These are phyloP conservation scores for Ormosia emarginata DNA, from an alignment of 306 rosid species.

Conservation along the genomic window DNA sequence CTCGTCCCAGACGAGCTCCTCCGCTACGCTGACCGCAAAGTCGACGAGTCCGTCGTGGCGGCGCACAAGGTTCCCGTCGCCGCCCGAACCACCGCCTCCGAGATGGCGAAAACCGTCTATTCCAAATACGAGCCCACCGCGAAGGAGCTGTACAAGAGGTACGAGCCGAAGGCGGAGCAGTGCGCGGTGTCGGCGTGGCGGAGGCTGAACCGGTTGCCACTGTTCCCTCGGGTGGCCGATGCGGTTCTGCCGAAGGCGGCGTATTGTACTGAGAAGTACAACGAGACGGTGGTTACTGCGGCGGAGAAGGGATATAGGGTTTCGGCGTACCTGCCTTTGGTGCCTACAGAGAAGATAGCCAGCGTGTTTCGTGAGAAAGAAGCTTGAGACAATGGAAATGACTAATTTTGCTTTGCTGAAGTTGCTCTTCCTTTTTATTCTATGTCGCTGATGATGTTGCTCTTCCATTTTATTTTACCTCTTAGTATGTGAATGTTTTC, in stretches of 20 bases:
- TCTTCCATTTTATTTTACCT: too few species aligned
- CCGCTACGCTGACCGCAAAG: slow-evolving; percentile 4
- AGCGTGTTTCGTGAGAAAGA: neutral
- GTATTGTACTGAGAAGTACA: slow-evolving; percentile 22
- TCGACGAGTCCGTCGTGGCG: slow-evolving; percentile 33
- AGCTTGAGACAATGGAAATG: neutral
- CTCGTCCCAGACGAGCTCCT: slow-evolving; percentile 34
- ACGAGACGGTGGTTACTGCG: neutral
- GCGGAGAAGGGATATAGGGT: slow-evolving; percentile 21
- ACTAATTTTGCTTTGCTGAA: neutral
- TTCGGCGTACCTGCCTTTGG: slow-evolving; percentile 23
- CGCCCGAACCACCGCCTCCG: slow-evolving; percentile 44
- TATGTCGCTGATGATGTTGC: too few species aligned
- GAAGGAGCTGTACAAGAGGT: neutral
- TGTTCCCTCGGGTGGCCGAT: slow-evolving; percentile 46
- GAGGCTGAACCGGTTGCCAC: slow-evolving; percentile 38
- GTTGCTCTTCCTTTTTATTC: neutral
- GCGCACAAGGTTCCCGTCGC: slow-evolving; percentile 44
- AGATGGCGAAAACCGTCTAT: slow-evolving; percentile 40
- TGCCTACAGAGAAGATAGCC: slow-evolving; percentile 23
- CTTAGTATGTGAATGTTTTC: too few species aligned
- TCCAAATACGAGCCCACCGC: slow-evolving; percentile 47
- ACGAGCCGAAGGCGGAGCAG: slow-evolving; percentile 19
- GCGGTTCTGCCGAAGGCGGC: neutral
- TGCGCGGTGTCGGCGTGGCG: slow-evolving; percentile 11